Percentiles rank a stretch among this genome's conserved stretches.
These are phyloP conservation scores for Halophytophthora polymorphica DNA, from an alignment of 352 stramenopile genomes.

Conservation along the genomic window DNA sequence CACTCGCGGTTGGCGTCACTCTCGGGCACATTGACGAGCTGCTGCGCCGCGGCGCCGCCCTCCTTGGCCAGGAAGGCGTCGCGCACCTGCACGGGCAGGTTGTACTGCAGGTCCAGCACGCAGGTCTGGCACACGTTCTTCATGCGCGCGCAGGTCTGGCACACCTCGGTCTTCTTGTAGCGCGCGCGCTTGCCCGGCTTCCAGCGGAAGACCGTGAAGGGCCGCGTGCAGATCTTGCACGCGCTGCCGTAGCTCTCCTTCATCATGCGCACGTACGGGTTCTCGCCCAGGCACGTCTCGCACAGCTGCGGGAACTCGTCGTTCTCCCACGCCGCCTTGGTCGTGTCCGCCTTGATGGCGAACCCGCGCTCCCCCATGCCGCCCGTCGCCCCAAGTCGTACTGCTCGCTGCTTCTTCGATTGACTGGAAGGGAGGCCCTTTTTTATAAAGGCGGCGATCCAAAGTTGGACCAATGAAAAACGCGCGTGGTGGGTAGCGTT, in stretches of 20 bases:
- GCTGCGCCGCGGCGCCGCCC: constrained; percentile 19
- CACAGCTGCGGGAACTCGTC: constrained; percentile 98
- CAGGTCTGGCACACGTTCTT: constrained; percentile 99
- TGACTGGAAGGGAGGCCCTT: constrained; percentile 6
- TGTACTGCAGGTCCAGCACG: constrained; percentile 98
- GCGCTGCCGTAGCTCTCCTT: constrained; percentile 95
- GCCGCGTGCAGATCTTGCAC: constrained; percentile 98
- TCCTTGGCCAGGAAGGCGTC: constrained; percentile 84
- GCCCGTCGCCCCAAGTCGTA: not conserved
- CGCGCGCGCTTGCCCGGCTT: constrained; percentile 96
- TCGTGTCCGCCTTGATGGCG: constrained; percentile 83
- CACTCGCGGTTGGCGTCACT: constrained; percentile 94
- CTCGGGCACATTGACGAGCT: constrained; percentile 85
- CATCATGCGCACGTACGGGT: constrained; percentile 99
- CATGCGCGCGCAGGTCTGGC: constrained; percentile 96
- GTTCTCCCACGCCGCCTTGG: constrained; percentile 87
- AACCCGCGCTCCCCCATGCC: constrained; percentile 83
- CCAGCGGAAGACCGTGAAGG: constrained; percentile 98
- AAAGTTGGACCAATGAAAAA: not conserved
- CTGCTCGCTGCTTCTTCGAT: not conserved
- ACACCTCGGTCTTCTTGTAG: constrained; percentile 99
- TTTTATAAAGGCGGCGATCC: constrained; percentile 4
- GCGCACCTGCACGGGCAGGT: constrained; percentile 93
- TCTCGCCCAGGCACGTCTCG: constrained; percentile 98
- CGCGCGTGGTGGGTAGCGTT: too few relatives aligned